Conservation (phyloP, 2,329 filamentous ascomycete genomes). For the Fusarium solani-melongenae region DNA sequence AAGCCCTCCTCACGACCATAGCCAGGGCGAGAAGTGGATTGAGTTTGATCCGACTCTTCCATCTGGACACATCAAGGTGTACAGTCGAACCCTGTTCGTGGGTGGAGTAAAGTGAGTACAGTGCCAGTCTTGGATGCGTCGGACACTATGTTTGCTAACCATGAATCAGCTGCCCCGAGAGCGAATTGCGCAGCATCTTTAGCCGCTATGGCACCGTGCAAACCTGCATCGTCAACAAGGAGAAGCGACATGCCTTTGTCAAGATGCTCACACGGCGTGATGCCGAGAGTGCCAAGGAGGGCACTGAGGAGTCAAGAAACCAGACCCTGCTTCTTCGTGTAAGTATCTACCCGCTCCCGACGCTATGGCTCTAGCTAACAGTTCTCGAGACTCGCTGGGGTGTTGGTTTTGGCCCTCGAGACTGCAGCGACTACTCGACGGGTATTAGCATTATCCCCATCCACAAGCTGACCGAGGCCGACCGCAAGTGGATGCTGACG, state of each 20-base stretch:
- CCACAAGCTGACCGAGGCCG: slow-evolving; percentile 90
- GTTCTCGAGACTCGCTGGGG: slow-evolving; percentile 87
- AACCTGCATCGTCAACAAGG: slow-evolving; percentile 97
- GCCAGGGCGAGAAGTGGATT: slow-evolving; percentile 72
- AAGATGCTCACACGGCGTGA: slow-evolving; percentile 95
- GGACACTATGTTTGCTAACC: slow-evolving; percentile 40
- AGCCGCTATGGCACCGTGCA: slow-evolving; percentile 86
- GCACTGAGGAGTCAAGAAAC: slow-evolving; percentile 83
- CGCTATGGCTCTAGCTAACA: slow-evolving; percentile 39
- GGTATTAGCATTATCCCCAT: slow-evolving; percentile 96
- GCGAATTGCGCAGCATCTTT: slow-evolving; percentile 85
- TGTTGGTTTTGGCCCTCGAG: slow-evolving; percentile 94
- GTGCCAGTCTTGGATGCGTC: background rate
- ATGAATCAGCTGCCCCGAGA: slow-evolving; percentile 73
- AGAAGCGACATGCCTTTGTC: slow-evolving; percentile 98
- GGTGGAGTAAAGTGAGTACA: slow-evolving; percentile 86
- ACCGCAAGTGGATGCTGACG: slow-evolving; percentile 96
- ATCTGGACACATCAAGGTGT: slow-evolving; percentile 85
- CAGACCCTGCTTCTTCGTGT: slow-evolving; percentile 79
- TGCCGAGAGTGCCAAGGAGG: slow-evolving; percentile 84
- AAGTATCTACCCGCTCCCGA: slow-evolving; percentile 49
- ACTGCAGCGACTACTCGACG: slow-evolving; percentile 95
- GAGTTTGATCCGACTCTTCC: slow-evolving; percentile 82
- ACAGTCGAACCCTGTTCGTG: slow-evolving; percentile 95
- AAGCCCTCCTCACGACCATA: slow-evolving; percentile 58